Evolutionary conservation across 208 protist species (phyloP).

Genomic region (Leishmania tarentolae): DNA sequence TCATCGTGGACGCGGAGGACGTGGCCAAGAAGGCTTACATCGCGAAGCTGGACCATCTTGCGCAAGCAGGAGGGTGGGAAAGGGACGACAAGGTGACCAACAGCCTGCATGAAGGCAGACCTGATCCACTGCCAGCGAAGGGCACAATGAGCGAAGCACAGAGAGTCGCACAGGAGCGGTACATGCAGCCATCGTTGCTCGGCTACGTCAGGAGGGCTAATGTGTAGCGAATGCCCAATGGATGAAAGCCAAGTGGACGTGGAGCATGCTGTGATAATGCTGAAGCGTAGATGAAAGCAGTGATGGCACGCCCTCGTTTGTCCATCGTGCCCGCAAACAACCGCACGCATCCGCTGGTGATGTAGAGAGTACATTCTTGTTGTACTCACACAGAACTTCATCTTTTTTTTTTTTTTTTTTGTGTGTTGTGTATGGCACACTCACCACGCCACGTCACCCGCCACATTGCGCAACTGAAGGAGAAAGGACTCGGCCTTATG

Average conservation of each 20-base stretch:
- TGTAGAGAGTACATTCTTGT: background rate
- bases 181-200: conserved; percentile 69
- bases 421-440: background rate
- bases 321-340: background rate
- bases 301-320: too few relatives aligned
- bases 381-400: background rate
- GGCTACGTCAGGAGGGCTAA: conserved; percentile 27
- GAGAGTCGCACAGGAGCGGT: conserved; percentile 48
- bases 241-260: background rate
- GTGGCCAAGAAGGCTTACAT: conserved; percentile 74
- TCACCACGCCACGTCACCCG: background rate
- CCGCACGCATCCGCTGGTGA: background rate
- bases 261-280: background rate
- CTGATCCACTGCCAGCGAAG: conserved; percentile 41
- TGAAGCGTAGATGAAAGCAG: background rate
- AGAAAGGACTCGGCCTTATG: background rate
- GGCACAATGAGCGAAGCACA: conserved; percentile 46
- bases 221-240: too few relatives aligned
- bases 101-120: conserved; percentile 56
- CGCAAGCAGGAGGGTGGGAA: conserved; percentile 48
- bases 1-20: conserved; percentile 85
- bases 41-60: conserved; percentile 62
- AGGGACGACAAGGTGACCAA: conserved; percentile 39
- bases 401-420: background rate
- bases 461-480: background rate